Evolutionary conservation across 345 rosid genomes (phyloP).

Genomic region (Chamaenerion angustifolium): DNA sequence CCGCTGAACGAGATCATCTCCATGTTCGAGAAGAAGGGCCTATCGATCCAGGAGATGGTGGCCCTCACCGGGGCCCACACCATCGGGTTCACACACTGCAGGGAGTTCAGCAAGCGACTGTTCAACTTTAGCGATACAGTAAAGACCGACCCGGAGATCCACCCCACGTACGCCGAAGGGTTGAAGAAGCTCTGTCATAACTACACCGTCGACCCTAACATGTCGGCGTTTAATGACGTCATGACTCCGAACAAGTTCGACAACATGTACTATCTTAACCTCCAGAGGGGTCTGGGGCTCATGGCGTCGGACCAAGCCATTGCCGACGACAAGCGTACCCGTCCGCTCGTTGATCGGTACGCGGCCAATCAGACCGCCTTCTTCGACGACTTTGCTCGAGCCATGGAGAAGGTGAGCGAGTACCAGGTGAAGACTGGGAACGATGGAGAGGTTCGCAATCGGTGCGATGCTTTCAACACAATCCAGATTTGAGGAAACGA

Average conservation of each 20-base stretch:
- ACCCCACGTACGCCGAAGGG: constrained; percentile 30
- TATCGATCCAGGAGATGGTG: constrained; percentile 36
- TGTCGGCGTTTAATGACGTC: constrained; percentile 59
- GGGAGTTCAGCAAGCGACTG: constrained; percentile 40
- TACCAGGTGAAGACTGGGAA: constrained; percentile 25
- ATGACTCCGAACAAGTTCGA: constrained; percentile 69
- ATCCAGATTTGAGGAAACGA: not conserved
- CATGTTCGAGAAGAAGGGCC: constrained; percentile 27
- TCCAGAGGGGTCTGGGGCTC: constrained; percentile 41
- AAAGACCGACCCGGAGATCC: constrained; percentile 16
- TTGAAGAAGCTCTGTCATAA: constrained; percentile 38
- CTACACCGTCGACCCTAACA: constrained; percentile 20
- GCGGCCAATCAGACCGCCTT: constrained; percentile 40
- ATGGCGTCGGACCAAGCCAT: constrained; percentile 36
- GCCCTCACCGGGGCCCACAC: constrained; percentile 63
- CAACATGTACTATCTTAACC: constrained; percentile 56
- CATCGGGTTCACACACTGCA: constrained; percentile 67
- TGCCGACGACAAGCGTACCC: constrained; percentile 31
- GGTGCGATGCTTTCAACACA: constrained; percentile 48
- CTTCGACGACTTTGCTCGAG: constrained; percentile 30
- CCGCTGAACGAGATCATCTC: constrained; percentile 25
- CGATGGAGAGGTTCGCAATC: constrained; percentile 39
- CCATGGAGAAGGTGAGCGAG: constrained; percentile 45
- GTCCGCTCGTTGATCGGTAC: constrained; percentile 31
- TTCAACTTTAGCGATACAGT: constrained; percentile 22